Percentiles rank a stretch among this genome's conserved stretches.
These are phyloP conservation scores for Anthoceros angustus DNA, from an alignment of 225 moss, liverwort and hornwort species.

Conservation along the genomic window DNA sequence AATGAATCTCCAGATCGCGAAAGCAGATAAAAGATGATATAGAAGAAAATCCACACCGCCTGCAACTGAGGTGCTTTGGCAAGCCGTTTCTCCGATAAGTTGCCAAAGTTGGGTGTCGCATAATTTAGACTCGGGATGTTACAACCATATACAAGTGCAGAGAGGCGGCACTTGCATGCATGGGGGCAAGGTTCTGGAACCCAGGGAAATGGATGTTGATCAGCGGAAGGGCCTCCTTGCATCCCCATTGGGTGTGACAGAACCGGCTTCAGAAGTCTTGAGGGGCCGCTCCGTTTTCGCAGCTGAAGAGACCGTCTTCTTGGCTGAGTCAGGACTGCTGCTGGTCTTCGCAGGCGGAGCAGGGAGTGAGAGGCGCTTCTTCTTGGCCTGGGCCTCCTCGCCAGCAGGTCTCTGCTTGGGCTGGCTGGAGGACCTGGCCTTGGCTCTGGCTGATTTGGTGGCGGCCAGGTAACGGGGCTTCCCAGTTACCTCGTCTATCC, in stretches of 20 bases:
- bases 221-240: neutral
- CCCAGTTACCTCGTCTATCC: slow-evolving; percentile 14
- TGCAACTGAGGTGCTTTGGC: no score
- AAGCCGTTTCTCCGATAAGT: no score
- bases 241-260: neutral
- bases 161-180: no score
- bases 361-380: slow-evolving; percentile 39
- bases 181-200: no score
- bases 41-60: no score
- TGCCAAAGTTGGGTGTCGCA: no score
- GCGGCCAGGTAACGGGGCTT: slow-evolving; percentile 75
- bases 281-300: neutral
- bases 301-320: neutral
- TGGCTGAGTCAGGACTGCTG: slow-evolving; percentile 5
- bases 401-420: slow-evolving; percentile 51
- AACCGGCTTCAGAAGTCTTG: neutral
- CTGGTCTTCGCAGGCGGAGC: slow-evolving; percentile 5
- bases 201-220: neutral
- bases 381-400: slow-evolving; percentile 24
- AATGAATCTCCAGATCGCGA: no score
- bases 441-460: slow-evolving; percentile 59
- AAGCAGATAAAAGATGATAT: no score
- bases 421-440: slow-evolving; percentile 64
- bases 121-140: no score
- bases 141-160: no score